A percentile compares a stretch with the other conserved stretches of the same genome.
Evolutionary conservation across 2,329 filamentous ascomycete genomes (phyloP).

Genomic region (Sporothrix mexicana): DNA sequence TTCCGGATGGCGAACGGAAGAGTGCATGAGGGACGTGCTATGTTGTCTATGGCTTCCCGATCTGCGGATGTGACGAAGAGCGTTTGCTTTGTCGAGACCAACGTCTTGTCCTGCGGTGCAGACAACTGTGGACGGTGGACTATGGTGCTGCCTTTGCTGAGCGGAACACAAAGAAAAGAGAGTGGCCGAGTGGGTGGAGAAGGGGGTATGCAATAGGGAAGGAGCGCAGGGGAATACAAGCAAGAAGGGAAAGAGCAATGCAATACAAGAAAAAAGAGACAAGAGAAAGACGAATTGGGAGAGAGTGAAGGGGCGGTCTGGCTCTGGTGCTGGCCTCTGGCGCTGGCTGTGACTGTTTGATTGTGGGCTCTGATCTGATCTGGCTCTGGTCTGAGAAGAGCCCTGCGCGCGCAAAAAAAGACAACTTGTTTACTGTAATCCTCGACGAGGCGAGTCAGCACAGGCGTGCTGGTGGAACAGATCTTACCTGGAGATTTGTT

Average conservation of each 20-base stretch:
- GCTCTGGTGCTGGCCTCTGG: background rate
- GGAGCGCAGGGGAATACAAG: background rate
- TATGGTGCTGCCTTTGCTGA: conserved; percentile 1
- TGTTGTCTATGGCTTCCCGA: conserved; percentile 28
- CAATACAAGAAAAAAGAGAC: background rate
- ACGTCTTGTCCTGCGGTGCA: background rate
- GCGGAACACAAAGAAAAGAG: conserved; percentile 1
- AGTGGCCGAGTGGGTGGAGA: conserved; percentile 15
- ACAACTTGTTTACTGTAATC: conserved; percentile 2
- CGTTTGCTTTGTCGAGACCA: conserved; percentile 21
- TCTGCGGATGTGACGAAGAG: conserved; percentile 29
- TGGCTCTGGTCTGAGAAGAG: background rate
- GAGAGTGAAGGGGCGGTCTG: conserved; percentile 20
- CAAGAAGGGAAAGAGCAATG: background rate
- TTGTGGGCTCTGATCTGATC: background rate
- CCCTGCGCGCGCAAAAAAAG: background rate
- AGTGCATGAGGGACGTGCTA: conserved; percentile 31
- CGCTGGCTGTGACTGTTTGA: too few species aligned
- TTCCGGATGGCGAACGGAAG: conserved; percentile 23
- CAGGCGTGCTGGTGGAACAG: background rate
- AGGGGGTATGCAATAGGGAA: background rate
- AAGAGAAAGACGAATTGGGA: conserved; percentile 1
- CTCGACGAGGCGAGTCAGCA: background rate
- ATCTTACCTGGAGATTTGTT: conserved; percentile 19
- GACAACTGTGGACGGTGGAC: too few species aligned